Base-by-base conservation (phyloP, 2,329 filamentous ascomycete genomes). In the Fusarium sp. region DNA sequence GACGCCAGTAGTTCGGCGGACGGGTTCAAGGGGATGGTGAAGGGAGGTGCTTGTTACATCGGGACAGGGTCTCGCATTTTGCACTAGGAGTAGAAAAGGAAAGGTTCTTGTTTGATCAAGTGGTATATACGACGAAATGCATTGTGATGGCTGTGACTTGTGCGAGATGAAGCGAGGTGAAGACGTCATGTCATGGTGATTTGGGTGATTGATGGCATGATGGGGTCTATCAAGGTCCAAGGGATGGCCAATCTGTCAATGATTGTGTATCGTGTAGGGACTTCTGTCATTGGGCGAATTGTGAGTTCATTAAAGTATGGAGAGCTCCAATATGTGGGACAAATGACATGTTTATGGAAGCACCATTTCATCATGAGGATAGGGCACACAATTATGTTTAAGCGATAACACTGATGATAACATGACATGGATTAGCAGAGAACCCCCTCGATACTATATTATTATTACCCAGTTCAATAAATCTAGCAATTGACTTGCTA, bases 41-140 rank as follows among this genome's bases (percentile, higher is more conserved):
- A 71, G 68, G 77, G 76, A 77, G 75, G 77, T 78, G 75, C 70
- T 74, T 79, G 77, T 79, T 80, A 76, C 79, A 76, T 48, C 69
- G 77, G 77, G 77, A 78, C 75, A 76, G 76, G 78, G 78, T 80
- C 77, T 81, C 77, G 80, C 78, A 82, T 81, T 81, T 75, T 80
- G 79, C 81, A 80, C 74, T 78, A 79, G 81, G 80, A 82, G 80
- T 82, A 81, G 81, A 80, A 80, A 81, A 81, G 81, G 78, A 80
- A 75, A 82, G 79, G 79, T 78, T 78, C 75, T 80, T 77, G 78
- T 79, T 80, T 79, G 74, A 78, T 76, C 77, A 77, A 73, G 59
- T 62, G 56, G 45, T 48, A 54, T 71, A 57, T 34, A 66, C 68
- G 62, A 68, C 66, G 45, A 35, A 62, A 39, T 45, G 56, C 56